phyloP scores from a whole-genome alignment of 345 rosid species.

The Citrus glauca region DNA sequence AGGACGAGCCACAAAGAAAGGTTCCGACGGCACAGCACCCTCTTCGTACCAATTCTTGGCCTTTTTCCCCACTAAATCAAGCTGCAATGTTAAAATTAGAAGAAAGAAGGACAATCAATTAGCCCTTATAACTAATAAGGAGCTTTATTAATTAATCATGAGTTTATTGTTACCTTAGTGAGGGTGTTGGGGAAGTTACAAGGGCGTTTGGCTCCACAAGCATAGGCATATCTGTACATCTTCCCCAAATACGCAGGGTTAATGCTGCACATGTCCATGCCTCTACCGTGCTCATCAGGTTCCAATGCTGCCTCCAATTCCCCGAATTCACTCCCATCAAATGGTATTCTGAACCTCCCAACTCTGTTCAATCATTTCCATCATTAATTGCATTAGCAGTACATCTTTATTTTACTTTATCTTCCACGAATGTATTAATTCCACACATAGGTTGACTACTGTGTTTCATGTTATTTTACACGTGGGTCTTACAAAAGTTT shows the following conservation, averaged over 20 bases:
- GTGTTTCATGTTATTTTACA: neutral
- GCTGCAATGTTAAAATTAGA: slow-evolving; percentile 26
- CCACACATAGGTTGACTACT: no score
- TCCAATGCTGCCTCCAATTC: slow-evolving; percentile 73
- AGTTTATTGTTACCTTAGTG: slow-evolving; percentile 54
- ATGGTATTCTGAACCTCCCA: slow-evolving; percentile 83
- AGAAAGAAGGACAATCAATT: neutral
- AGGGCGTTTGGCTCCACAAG: slow-evolving; percentile 92
- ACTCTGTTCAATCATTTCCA: slow-evolving; percentile 42
- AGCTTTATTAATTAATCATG: no score
- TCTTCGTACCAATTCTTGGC: slow-evolving; percentile 83
- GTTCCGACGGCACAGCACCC: slow-evolving; percentile 88
- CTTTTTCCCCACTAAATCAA: slow-evolving; percentile 64
- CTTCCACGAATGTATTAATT: neutral
- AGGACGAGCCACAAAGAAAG: slow-evolving; percentile 83
- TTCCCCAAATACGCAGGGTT: slow-evolving; percentile 70
- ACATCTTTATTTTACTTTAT: neutral
- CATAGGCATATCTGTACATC: slow-evolving; percentile 80
- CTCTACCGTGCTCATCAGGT: slow-evolving; percentile 89
- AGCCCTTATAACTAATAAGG: neutral
- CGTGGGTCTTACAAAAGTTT: neutral
- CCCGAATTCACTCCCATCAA: slow-evolving; percentile 81
- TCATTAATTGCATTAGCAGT: neutral
- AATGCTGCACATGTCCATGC: slow-evolving; percentile 96
- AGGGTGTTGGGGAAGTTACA: slow-evolving; percentile 95